Base-by-base conservation (phyloP, 805 yeast species). In the Spathaspora boniae region DNA sequence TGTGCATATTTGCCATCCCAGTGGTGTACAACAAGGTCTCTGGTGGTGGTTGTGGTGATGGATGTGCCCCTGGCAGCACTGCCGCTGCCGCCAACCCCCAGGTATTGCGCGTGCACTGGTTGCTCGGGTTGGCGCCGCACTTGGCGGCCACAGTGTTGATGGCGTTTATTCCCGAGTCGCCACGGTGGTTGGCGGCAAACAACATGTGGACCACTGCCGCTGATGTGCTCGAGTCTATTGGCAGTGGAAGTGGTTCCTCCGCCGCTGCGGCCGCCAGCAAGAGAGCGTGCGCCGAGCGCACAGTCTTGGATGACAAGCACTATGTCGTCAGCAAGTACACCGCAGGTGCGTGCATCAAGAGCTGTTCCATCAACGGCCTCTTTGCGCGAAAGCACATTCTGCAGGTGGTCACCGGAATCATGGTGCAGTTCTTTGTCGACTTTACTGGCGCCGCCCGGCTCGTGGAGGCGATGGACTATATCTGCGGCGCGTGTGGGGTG, bases 401-500 rank as follows among this genome's bases (percentile, higher is more conserved):
- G 18, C 66, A 64, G 33, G 56, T 69, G 8, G 2, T 58, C 3
- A 42, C 60, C 32, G 78, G 75, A 1, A 40, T 66, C 1, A 17
- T 53, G 0, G 48, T 67, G 7, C 79, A 72, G 41, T 26, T 60
- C 1, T 47, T 71, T 4, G 58, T 65, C n/a, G 78, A 73, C 41
- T 43, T 66, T n/a, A 62, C 71, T 34, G 71, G 74, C 4, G 65
- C 69, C 8, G 60, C 61, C 27, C 58, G 65, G 1, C 45, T 74
- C 31, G 60, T 69, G 64, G 68, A 63, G 45, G 71, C 70, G 36
- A 57, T 71, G 34, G 58, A 60, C 1, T 67, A 58, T 44, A 58
- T 75, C 9, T 74, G 79, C 51, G 71, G 65, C 21, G 63, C 66
- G 59, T 58, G 74, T 44, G 78, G 76, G 0, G 67, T 68, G 0